Base-by-base conservation (phyloP, 495 filamentous ascomycete genomes). In the Talaromyces nanjingensis region DNA sequence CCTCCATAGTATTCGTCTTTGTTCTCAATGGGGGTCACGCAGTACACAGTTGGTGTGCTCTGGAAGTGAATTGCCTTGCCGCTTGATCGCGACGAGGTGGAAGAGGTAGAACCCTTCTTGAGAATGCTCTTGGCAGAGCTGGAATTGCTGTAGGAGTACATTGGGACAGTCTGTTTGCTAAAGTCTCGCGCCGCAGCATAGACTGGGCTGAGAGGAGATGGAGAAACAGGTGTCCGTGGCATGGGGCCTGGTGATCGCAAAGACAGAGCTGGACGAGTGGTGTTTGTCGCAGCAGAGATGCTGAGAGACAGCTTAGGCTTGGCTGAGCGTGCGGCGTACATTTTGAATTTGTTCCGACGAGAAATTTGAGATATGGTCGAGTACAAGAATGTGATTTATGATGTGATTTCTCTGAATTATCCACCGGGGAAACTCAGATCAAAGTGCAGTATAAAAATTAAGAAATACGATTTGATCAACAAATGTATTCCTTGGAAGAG, bases 1-100 rank as follows among this genome's bases (percentile, higher is more conserved):
- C 69, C 75, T 62, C 81, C 81, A 55, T 84, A 81, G 66, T 82
- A 84, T 59, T 84, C 81, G 22, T 83, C 80, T 24, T 77, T 74
- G 20, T 79, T 78, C 68, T 79, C 78, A 67, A 84, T 81, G 0
- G 80, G 80, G 5, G 79, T 82, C 64, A 84, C 76, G 54, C 79
- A 82, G 68, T 82, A 70, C 25, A 84, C 75, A 25, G 76, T 79
- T 6, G 82, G 80, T 6, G 77, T 76, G 31, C 71, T 73, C 25
- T 78, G 66, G 69, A 84, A 83, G 45, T 80, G 72, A 31, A 83
- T 77, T 63, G 71, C 73, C 67, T 81, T 84, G 37, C 72, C 67
- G n/a, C 66, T 60, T 45, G 66, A 62, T 16, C 62, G 67, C 27
- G 58, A 8, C 29, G 66, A 5, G 59, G 58, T 4, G 63, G 66